phyloP scores from a whole-genome alignment of 2,329 filamentous ascomycete species.

The Claviceps cyperi region DNA sequence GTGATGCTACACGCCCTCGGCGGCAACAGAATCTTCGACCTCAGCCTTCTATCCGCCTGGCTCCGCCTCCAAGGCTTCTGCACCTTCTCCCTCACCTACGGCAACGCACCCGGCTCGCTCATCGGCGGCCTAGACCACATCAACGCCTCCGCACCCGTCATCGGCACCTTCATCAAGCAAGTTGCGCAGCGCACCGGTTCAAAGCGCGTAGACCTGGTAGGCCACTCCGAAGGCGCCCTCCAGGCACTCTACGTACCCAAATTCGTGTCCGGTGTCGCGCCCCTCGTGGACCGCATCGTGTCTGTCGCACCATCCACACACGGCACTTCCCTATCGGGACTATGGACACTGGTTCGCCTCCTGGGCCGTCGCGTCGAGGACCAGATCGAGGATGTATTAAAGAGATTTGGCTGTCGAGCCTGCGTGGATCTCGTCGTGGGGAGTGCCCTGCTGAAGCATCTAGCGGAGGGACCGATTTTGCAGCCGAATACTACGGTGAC shows the following conservation, averaged over 20 bases:
- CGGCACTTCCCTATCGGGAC: constrained; percentile 10
- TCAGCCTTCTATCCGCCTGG: constrained; percentile 9
- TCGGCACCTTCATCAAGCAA: constrained; percentile 8
- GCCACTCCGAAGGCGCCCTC: constrained; percentile 12
- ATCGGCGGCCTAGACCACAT: constrained; percentile 10
- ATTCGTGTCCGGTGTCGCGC: constrained; percentile 5
- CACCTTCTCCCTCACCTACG: constrained; percentile 12
- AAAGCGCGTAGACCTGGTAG: constrained; percentile 11
- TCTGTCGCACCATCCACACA: constrained; percentile 11
- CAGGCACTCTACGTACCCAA: constrained; percentile 11
- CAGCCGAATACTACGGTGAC: constrained; percentile 7
- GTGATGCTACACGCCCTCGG: constrained; percentile 12
- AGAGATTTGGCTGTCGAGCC: constrained; percentile 5
- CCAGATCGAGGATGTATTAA: constrained; percentile 1
- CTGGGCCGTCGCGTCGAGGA: neutral
- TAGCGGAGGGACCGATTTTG: constrained; percentile 9
- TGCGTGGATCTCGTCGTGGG: constrained; percentile 6
- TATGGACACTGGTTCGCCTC: constrained; percentile 6
- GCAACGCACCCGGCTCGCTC: constrained; percentile 2
- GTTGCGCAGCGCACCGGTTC: constrained; percentile 9
- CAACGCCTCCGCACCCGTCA: constrained; percentile 8
- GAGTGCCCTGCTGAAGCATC: constrained; percentile 3
- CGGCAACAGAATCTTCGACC: constrained; percentile 8
- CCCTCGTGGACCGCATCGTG: constrained; percentile 8
- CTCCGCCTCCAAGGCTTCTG: constrained; percentile 8